These are phyloP conservation scores for Hyaloscypha finlandica DNA, from an alignment of 495 filamentous ascomycete species.

Conservation along the genomic window DNA sequence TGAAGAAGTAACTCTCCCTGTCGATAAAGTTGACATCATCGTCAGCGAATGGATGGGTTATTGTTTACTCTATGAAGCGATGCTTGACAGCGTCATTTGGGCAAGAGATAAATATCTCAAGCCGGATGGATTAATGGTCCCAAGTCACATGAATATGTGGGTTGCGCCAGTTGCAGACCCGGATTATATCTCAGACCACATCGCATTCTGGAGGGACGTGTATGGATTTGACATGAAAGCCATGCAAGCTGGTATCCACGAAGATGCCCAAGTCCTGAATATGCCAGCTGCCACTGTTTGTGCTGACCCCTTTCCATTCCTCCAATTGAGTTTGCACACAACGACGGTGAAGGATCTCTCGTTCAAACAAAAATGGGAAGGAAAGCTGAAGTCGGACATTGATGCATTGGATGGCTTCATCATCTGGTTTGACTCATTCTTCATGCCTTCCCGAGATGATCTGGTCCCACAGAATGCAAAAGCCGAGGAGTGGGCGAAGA, in stretches of 20 bases:
- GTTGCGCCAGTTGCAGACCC: constrained; percentile 85
- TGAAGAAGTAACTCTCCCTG: constrained; percentile 90
- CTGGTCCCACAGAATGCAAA: constrained; percentile 45
- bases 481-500: constrained; percentile 37
- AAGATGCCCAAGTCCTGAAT: constrained; percentile 59
- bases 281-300: constrained; percentile 45
- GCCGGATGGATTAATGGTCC: constrained; percentile 84
- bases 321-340: constrained; percentile 56
- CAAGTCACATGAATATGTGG: constrained; percentile 88
- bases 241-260: constrained; percentile 63
- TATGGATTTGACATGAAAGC: constrained; percentile 97
- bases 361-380: constrained; percentile 57
- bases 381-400: constrained; percentile 54
- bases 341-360: constrained; percentile 57
- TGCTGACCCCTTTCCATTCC: constrained; percentile 54
- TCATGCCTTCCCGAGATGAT: constrained; percentile 54
- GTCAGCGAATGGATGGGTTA: constrained; percentile 99
- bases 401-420: constrained; percentile 71
- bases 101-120: constrained; percentile 89
- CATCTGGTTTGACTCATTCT: constrained; percentile 82
- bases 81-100: constrained; percentile 95
- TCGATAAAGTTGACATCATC: constrained; percentile 93
- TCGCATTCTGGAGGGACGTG: constrained; percentile 95
- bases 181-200: constrained; percentile 88
- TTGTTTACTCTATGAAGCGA: constrained; percentile 96